Base-by-base conservation (phyloP, 2,329 filamentous ascomycete genomes). In the Alternaria sp. region DNA sequence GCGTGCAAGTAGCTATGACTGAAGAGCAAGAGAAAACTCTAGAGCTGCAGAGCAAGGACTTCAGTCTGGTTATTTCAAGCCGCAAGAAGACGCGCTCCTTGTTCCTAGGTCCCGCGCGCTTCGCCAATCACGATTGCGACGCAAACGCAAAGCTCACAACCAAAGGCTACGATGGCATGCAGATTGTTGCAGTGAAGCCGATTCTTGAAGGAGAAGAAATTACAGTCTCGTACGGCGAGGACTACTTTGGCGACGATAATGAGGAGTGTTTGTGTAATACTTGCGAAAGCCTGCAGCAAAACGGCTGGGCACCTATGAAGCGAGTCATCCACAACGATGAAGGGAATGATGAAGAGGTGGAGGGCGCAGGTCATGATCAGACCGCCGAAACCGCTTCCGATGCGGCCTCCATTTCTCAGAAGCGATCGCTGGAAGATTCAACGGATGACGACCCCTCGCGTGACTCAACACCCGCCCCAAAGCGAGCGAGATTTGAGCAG, bases 121-220 rank as follows among this genome's bases (percentile, higher is more conserved):
- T 99, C 79, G 93, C 96, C 25, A 99, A 99, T 77, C 96, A 99
- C 81, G 96, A 99, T 79, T 99, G 96, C 81, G 87, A 91, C 70
- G 93, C 96, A 30, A 99, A 98, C 82, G 94, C 94, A 9, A 88
- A 90, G 75, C 86, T 99, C 47, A 90, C 92, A 71, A 97, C 93
- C 36, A 91, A 89, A 36, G 93, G 93, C 49, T 88, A 90, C 60
- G 90, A 94, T 61, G 93, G 93, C 36, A 97, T 99, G 83, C 92
- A 96, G 75, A 94, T 99, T 60, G 88, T 97, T 53, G 93, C 96
- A 3, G 88, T 89, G 32, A 89, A 90, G 68, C 87, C 94, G 62
- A 98, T 99, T 65, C 87, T 91, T 11, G 84, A 91, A 1, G 96
- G 94, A 4, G 94, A 99, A 64, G 96, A 99, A 79, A 97, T 99